These are phyloP conservation scores for Dendrobium huoshanense DNA, from an alignment of 106 monocot genomes.

Conservation along the genomic window DNA sequence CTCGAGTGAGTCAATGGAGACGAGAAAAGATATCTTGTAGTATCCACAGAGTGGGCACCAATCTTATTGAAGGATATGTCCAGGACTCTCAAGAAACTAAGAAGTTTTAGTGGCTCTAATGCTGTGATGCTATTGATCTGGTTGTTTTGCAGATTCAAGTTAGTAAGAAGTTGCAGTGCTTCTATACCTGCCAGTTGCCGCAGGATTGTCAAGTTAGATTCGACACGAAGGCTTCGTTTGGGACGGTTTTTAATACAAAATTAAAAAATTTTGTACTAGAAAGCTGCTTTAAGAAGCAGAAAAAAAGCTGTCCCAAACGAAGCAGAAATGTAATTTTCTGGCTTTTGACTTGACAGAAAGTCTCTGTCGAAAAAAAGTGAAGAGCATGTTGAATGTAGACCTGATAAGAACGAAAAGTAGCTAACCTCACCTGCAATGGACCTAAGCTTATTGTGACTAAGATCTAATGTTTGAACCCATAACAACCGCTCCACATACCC, in stretches of 20 bases:
- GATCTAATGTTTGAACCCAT: slow-evolving; percentile 87
- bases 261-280: no score
- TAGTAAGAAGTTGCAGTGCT: slow-evolving; percentile 70
- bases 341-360: not conserved
- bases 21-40: slow-evolving; percentile 57
- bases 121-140: slow-evolving; percentile 62
- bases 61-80: slow-evolving; percentile 83
- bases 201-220: not conserved
- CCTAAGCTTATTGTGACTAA: slow-evolving; percentile 79
- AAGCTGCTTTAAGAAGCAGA: no score
- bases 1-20: slow-evolving; percentile 64
- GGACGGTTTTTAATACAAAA: no score
- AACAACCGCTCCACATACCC: slow-evolving; percentile 65
- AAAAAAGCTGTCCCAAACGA: no score
- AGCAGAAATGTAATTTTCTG: no score
- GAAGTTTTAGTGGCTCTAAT: slow-evolving; percentile 59
- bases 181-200: slow-evolving; percentile 57
- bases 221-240: not conserved
- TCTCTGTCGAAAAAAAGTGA: not conserved
- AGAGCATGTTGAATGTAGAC: not conserved
- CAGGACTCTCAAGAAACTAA: slow-evolving; percentile 49
- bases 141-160: slow-evolving; percentile 71
- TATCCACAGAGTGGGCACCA: slow-evolving; percentile 63
- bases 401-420: not conserved
- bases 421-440: slow-evolving; percentile 58